A percentile compares a stretch with the other conserved stretches of the same genome.
phyloP scores from a whole-genome alignment of 768 basidiomycete species.

The Sutorius australiensis region DNA sequence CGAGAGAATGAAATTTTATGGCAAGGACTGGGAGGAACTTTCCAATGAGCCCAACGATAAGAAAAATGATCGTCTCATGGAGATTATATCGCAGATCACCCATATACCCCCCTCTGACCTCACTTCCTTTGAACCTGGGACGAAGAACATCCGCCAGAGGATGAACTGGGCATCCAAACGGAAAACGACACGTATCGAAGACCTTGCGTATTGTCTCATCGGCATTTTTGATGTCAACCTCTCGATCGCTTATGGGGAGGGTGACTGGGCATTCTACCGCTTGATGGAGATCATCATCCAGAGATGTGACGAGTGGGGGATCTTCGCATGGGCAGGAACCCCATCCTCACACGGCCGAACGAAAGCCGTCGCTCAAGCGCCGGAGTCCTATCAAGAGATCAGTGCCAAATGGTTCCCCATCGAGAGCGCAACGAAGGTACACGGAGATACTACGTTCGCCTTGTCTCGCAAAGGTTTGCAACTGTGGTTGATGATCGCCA shows the following conservation, averaged over 20 bases:
- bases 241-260: conserved; percentile 15
- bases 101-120: conserved; percentile 10
- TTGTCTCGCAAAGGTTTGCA: conserved; percentile 14
- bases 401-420: not conserved
- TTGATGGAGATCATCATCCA: conserved; percentile 23
- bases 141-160: conserved; percentile 10
- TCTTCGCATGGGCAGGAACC: conserved; percentile 22
- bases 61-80: not conserved
- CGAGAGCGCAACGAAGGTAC: conserved; percentile 1
- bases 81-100: conserved; percentile 4
- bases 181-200: conserved; percentile 24
- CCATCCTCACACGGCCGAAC: conserved; percentile 13
- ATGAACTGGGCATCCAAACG: conserved; percentile 25
- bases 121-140: conserved; percentile 8
- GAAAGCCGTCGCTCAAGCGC: conserved; percentile 12
- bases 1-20: conserved; percentile 7
- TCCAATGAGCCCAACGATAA: conserved; percentile 7
- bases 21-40: conserved; percentile 7
- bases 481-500: conserved; percentile 10
- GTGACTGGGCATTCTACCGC: conserved; percentile 23
- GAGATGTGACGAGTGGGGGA: conserved; percentile 22
- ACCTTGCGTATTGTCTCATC: conserved; percentile 24
- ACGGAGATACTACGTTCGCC: conserved; percentile 15
- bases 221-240: conserved; percentile 24
- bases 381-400: conserved; percentile 16